Evolutionary conservation across 2,329 filamentous ascomycete species (phyloP).

Genomic region (Fusarium begoniae): DNA sequence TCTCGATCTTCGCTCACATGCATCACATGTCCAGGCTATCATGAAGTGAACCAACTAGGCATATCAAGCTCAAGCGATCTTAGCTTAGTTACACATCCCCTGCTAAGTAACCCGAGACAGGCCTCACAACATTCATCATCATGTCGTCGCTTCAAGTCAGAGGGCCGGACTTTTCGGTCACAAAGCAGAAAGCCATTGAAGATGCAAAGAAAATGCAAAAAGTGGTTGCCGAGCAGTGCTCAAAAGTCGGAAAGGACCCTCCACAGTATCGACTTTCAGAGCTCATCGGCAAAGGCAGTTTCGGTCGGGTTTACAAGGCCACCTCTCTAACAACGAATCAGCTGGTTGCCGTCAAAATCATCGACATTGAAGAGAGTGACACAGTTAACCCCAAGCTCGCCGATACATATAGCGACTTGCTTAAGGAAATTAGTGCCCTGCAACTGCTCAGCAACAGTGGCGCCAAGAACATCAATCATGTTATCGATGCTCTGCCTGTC

Average conservation of each 20-base stretch:
- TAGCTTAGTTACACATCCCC: slow-evolving; percentile 5
- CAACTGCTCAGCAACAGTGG: slow-evolving; percentile 77
- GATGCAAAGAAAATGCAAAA: slow-evolving; percentile 77
- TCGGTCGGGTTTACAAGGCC: slow-evolving; percentile 78
- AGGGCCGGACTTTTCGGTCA: slow-evolving; percentile 55
- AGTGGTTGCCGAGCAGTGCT: slow-evolving; percentile 69
- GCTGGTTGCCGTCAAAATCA: slow-evolving; percentile 81
- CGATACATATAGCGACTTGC: slow-evolving; percentile 74
- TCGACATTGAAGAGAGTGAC: slow-evolving; percentile 83
- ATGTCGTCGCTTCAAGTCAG: slow-evolving; percentile 56
- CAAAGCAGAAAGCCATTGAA: slow-evolving; percentile 69
- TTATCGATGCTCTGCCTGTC: slow-evolving; percentile 81
- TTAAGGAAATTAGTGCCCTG: slow-evolving; percentile 75
- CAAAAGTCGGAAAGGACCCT: slow-evolving; percentile 65
- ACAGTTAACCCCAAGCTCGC: slow-evolving; percentile 70
- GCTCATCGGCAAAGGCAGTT: slow-evolving; percentile 79
- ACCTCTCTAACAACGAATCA: slow-evolving; percentile 55
- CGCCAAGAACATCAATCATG: slow-evolving; percentile 82
- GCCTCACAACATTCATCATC: slow-evolving; percentile 16
- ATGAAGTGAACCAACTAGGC: slow-evolving; percentile 32
- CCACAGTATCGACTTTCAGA: slow-evolving; percentile 76
- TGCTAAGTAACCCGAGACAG: slow-evolving; percentile 21
- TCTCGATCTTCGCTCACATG: background rate
- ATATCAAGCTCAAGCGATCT: slow-evolving; percentile 15
- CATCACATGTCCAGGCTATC: slow-evolving; percentile 7